Percentiles rank a stretch among this genome's conserved stretches.
These are phyloP conservation scores for Fusarium longipes DNA, from an alignment of 2,329 filamentous ascomycete genomes.

Conservation along the genomic window DNA sequence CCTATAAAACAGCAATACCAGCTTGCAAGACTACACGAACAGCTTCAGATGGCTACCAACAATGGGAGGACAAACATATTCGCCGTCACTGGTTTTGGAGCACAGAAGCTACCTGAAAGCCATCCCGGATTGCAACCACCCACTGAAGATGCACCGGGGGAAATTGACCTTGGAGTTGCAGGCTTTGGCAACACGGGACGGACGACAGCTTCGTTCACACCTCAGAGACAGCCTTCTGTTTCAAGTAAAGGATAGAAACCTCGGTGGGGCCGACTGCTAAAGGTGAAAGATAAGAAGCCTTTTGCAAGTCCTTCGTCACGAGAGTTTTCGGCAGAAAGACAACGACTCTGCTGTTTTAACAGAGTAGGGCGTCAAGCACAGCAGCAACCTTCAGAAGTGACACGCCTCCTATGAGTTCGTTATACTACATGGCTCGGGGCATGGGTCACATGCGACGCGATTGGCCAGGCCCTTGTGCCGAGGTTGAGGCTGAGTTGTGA, in stretches of 20 bases:
- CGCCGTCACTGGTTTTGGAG: constrained; percentile 66
- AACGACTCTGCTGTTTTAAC: background rate
- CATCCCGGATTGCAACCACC: constrained; percentile 60
- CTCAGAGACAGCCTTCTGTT: constrained; percentile 60
- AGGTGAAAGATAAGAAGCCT: background rate
- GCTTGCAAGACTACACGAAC: constrained; percentile 71
- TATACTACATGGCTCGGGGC: constrained; percentile 18
- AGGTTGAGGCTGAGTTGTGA: constrained; percentile 38
- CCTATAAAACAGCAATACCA: constrained; percentile 74
- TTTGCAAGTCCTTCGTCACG: background rate
- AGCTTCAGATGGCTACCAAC: constrained; percentile 74
- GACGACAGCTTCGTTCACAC: constrained; percentile 58
- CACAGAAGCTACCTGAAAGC: constrained; percentile 64
- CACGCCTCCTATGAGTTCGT: background rate
- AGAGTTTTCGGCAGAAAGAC: background rate
- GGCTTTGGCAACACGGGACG: constrained; percentile 53
- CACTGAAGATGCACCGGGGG: constrained; percentile 68
- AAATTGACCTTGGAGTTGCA: constrained; percentile 61
- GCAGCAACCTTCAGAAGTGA: background rate
- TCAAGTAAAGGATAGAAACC: constrained; percentile 57
- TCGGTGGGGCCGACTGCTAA: background rate
- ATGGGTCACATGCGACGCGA: constrained; percentile 35
- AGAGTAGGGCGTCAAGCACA: background rate
- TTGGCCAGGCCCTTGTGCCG: constrained; percentile 11
- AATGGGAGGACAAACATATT: constrained; percentile 74